Evolutionary conservation across 1,139 yeast genomes (phyloP).

Genomic region (Geotrichum candidum): DNA sequence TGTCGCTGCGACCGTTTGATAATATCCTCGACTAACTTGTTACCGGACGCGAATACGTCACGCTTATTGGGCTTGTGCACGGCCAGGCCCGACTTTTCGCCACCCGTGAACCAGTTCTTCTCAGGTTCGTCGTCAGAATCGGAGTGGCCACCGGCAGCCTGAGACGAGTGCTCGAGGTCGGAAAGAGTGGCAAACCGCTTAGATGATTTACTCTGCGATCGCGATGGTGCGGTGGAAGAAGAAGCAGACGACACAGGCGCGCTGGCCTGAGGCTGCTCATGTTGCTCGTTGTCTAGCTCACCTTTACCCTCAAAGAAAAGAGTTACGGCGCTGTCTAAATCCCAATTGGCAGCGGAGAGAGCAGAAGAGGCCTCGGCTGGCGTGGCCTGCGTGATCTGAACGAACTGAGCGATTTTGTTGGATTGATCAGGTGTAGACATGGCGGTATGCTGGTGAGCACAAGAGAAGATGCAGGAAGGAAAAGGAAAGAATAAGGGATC

Average conservation of each 20-base stretch:
- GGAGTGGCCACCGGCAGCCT: constrained; percentile 20
- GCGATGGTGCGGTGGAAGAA: not conserved
- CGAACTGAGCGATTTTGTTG: constrained; percentile 1
- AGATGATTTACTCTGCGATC: constrained; percentile 12
- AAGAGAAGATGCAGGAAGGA: not conserved
- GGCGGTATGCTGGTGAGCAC: not conserved
- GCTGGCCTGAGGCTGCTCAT: constrained; percentile 1
- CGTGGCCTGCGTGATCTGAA: not conserved
- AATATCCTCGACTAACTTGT: constrained; percentile 48
- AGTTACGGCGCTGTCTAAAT: constrained; percentile 29
- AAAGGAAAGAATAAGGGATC: not conserved
- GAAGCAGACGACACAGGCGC: constrained; percentile 4
- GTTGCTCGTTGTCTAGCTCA: not conserved
- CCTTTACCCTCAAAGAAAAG: constrained; percentile 5
- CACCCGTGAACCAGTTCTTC: constrained; percentile 85
- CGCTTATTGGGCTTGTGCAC: constrained; percentile 80
- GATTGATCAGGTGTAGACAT: constrained; percentile 5
- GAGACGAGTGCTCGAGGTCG: constrained; percentile 37
- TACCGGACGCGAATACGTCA: constrained; percentile 26
- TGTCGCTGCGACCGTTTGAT: constrained; percentile 51
- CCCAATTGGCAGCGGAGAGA: constrained; percentile 35
- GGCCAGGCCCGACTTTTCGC: constrained; percentile 88
- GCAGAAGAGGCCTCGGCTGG: not conserved
- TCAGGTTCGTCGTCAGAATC: constrained; percentile 52
- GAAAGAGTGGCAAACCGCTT: constrained; percentile 37